Evolutionary conservation across 805 yeast species (phyloP).

Genomic region (Metschnikowia drakensbergensis): DNA sequence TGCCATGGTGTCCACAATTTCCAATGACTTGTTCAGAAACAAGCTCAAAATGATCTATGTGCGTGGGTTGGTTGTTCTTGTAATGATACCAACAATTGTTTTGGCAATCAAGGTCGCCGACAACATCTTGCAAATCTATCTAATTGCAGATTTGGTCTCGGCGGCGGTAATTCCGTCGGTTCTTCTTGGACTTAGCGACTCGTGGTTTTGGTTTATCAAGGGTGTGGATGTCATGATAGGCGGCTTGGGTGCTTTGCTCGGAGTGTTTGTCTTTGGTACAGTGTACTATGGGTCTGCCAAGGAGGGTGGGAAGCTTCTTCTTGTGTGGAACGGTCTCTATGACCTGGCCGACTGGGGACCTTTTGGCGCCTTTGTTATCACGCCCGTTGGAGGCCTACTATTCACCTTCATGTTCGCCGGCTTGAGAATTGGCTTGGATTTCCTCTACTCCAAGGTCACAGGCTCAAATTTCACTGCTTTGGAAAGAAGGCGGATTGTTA

Average conservation of each 20-base stretch:
- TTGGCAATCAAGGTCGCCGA: constrained; percentile 81
- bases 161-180: constrained; percentile 82
- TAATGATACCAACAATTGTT: constrained; percentile 84
- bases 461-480: constrained; percentile 45
- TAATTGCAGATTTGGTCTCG: constrained; percentile 87
- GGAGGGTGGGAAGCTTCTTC: constrained; percentile 72
- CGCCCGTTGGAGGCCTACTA: constrained; percentile 76
- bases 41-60: constrained; percentile 62
- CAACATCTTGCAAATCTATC: constrained; percentile 77
- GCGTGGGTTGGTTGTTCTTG: constrained; percentile 64
- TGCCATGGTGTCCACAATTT: constrained; percentile 81
- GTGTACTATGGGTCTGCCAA: constrained; percentile 68
- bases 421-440: constrained; percentile 39
- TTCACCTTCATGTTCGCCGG: constrained; percentile 52
- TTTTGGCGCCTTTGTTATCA: constrained; percentile 89
- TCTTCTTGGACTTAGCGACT: constrained; percentile 69
- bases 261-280: constrained; percentile 79
- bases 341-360: constrained; percentile 82
- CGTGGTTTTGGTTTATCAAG: constrained; percentile 58
- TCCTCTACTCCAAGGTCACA: constrained; percentile 29
- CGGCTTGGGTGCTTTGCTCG: constrained; percentile 76
- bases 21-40: constrained; percentile 87
- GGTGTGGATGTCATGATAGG: constrained; percentile 82
- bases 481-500: constrained; percentile 30
- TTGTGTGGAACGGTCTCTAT: constrained; percentile 79